Evolutionary conservation across 768 basidiomycete genomes (phyloP), one percentile per base, ranked within the genome.

Genomic region (Hortiboletus campestris): DNA sequence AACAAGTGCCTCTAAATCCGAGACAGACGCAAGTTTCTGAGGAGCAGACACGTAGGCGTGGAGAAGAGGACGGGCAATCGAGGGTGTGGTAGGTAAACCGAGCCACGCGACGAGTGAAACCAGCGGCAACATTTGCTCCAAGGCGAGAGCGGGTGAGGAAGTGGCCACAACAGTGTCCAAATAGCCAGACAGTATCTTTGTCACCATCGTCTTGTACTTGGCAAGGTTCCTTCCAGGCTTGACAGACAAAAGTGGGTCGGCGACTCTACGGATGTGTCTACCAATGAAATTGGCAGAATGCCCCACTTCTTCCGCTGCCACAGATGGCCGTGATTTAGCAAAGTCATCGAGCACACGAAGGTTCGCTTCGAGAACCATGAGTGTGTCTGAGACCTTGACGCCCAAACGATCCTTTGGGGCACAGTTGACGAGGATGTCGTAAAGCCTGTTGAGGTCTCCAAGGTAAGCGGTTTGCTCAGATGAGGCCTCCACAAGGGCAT

Each of bases 361-460:
- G 48, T 81, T 81, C 11, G 76, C 73, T 36, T 73, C 62, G 49
- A 81, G 76, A 6, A 83, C 74, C 42, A 82, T 61, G 12, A 69
- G 60, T 19, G 74, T 75, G 57, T 81, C 81, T 25, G 72, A 63
- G 3, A 63, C 29, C 10, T 71, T 72, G 25, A 80, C 61, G 16
- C 49, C 50, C 20, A 76, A 62, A 19, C 68, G 69, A 40, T 78
- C 74, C n/a, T 66, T 62, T n/a, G 58, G 48, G 6, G 74, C 72
- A 49, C 74, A 64, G 12, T 71, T 45, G 22, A 75, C 57, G 36
- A 80, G 72, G 20, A 67, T 61, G n/a, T 71, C 66, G 59, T 80
- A 85, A 5, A 87, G 58, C 51, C 76, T 71, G 63, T 88, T 84
- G 49, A 89, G 74, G 6, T 87, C 83, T 2, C 73, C 72, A 2